Evolutionary conservation across 352 stramenopile species (phyloP).

Genomic region (Lagenidium giganteum): DNA sequence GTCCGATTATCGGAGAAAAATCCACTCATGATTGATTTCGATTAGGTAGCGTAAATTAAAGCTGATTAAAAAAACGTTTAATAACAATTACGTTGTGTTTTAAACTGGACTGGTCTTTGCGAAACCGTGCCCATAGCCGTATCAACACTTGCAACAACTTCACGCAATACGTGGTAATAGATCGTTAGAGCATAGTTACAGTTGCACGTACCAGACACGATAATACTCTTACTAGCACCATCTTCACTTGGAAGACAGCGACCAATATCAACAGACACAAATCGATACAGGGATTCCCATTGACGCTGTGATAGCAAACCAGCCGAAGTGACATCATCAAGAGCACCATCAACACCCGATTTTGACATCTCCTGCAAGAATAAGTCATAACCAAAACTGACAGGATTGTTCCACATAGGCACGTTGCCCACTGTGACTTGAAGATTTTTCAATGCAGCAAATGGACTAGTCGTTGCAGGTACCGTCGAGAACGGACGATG

Average conservation of each 20-base stretch:
- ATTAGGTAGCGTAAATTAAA: conserved; percentile 3
- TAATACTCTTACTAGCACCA: conserved; percentile 6
- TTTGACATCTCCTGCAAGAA: conserved; percentile 8
- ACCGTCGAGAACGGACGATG: too few relatives aligned
- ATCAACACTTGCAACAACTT: conserved; percentile 5
- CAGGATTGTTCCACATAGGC: neutral
- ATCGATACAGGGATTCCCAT: conserved; percentile 7
- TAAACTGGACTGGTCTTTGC: conserved; percentile 5
- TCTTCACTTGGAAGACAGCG: conserved; percentile 7
- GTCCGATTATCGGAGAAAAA: conserved; percentile 7
- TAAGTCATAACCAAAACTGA: conserved; percentile 14
- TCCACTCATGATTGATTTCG: neutral
- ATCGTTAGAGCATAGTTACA: neutral
- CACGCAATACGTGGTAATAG: conserved; percentile 4
- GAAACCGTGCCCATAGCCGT: conserved; percentile 6
- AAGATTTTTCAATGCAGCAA: conserved; percentile 2
- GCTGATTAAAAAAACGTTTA: conserved; percentile 2
- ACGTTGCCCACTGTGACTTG: conserved; percentile 10
- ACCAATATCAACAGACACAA: conserved; percentile 10
- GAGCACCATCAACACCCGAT: conserved; percentile 6
- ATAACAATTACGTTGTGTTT: neutral
- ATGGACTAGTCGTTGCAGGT: conserved; percentile 2
- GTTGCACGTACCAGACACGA: neutral
- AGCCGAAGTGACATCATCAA: neutral
- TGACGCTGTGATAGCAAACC: conserved; percentile 3